Base-by-base conservation (phyloP, 768 basidiomycete species). In the Serendipita sp. region DNA sequence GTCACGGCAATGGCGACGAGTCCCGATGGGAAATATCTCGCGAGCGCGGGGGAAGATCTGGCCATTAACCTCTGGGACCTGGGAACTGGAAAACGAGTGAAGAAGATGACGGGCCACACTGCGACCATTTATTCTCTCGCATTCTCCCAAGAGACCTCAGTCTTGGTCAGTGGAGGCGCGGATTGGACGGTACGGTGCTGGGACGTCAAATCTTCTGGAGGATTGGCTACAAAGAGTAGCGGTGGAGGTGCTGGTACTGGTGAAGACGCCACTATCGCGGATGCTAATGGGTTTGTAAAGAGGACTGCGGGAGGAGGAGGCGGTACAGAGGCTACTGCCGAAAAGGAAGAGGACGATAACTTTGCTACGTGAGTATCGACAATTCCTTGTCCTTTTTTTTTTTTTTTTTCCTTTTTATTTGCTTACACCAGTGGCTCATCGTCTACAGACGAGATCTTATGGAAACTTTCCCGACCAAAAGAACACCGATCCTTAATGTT, bases 151-250 rank as follows among this genome's bases (percentile, higher is more conserved):
- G 96, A 97, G 73, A 93, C 92, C 0, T 85, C 85, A 1, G 73
- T 98, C 63, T 81, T 99, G 40, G 86, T 97, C 11, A 94, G 91
- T 65, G 94, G 94, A 3, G 81, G 88, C 29, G 84, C 91, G 34
- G 96, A 99, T 72, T 94, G 91, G 82, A 97, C 96, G 0, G 93
- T 97, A 16, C 80, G 95, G n/a, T 93, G 92, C 64, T 99, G 96
- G 96, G 96, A 99, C 72, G 86, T 96, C 40, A 94, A 88, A 73
- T 75, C 79, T 50, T 74, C 86, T 8, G 91, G 90, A 10, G 88
- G 88, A 0, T 71, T 74, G 10, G 79, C 78, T 29, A 74, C 69
- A 27, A 88, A 85, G 71, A 68, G 78, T 11, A 78, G 78, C 62
- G 40, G 40, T 6, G 40, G 6, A 40, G 40, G 40, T 1, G 40